Conservation (phyloP, 306 rosid genomes). For the Acacia acuminata region DNA sequence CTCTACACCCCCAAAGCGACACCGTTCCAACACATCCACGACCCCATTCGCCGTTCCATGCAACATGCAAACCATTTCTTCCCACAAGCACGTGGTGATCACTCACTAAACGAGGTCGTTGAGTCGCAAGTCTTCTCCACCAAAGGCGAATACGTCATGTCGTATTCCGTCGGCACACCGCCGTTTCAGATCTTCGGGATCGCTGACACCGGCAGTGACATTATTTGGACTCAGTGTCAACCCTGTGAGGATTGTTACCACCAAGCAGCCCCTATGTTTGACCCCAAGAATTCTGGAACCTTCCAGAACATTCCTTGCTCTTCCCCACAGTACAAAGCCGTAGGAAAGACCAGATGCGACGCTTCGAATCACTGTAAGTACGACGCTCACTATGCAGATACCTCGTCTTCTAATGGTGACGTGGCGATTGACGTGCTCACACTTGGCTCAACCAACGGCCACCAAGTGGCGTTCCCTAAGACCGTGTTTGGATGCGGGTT, state of each 20-base stretch:
- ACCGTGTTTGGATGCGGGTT: constrained; percentile 53
- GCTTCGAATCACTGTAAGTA: not conserved
- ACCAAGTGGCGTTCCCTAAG: constrained; percentile 27
- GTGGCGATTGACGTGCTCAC: constrained; percentile 39
- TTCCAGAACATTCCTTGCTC: not conserved
- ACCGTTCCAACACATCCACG: not conserved
- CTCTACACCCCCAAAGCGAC: not conserved
- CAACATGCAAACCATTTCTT: not conserved
- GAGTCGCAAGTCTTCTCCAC: not conserved
- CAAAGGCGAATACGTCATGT: not conserved
- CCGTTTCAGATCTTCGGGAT: not conserved
- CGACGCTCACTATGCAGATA: not conserved
- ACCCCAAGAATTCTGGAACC: not conserved
- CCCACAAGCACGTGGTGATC: not conserved
- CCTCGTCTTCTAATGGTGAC: not conserved
- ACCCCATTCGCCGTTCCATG: not conserved
- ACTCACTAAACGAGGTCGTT: not conserved
- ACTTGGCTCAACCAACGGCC: constrained; percentile 30
- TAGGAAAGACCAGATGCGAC: not conserved
- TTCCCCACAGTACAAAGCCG: not conserved
- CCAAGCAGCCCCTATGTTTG: not conserved
- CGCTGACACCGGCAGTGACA: not conserved
- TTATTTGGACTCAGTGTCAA: not conserved
- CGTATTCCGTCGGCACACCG: not conserved
- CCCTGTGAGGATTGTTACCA: not conserved